Evolutionary conservation across 2,329 filamentous ascomycete genomes (phyloP).

Genomic region (Aureobasidium sp.): DNA sequence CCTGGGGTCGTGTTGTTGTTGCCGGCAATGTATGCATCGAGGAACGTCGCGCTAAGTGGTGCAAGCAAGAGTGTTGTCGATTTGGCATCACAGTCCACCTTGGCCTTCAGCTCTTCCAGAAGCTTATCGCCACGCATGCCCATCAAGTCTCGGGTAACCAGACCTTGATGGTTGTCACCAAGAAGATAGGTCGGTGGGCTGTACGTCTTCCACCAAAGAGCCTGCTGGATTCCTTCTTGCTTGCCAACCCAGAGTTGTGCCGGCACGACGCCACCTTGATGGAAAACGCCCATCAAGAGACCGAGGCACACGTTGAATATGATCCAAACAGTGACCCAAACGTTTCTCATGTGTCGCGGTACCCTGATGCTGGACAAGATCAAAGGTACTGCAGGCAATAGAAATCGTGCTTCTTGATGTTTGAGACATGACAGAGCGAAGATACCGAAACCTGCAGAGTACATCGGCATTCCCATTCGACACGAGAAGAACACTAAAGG

Average conservation of each 20-base stretch:
- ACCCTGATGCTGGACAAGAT: conserved; percentile 64
- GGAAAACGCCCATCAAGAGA: conserved; percentile 69
- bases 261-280: conserved; percentile 71
- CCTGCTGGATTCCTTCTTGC: conserved; percentile 57
- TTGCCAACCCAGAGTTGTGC: conserved; percentile 67
- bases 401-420: conserved; percentile 73
- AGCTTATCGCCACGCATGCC: conserved; percentile 56
- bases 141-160: conserved; percentile 68
- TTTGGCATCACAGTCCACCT: conserved; percentile 53
- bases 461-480: conserved; percentile 53
- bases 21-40: conserved; percentile 45
- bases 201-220: conserved; percentile 82
- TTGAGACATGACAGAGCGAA: conserved; percentile 64
- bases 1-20: background rate
- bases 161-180: conserved; percentile 63
- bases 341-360: conserved; percentile 45
- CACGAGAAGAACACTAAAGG: conserved; percentile 40
- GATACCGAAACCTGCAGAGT: conserved; percentile 66
- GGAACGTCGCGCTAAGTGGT: conserved; percentile 61
- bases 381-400: conserved; percentile 68
- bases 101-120: conserved; percentile 48
- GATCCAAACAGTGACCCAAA: conserved; percentile 55
- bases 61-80: conserved; percentile 49
- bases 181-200: conserved; percentile 73
- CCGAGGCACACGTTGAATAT: conserved; percentile 62